phyloP scores from a whole-genome alignment of 2,329 filamentous ascomycete genomes.

The Cladosporium phlei region DNA sequence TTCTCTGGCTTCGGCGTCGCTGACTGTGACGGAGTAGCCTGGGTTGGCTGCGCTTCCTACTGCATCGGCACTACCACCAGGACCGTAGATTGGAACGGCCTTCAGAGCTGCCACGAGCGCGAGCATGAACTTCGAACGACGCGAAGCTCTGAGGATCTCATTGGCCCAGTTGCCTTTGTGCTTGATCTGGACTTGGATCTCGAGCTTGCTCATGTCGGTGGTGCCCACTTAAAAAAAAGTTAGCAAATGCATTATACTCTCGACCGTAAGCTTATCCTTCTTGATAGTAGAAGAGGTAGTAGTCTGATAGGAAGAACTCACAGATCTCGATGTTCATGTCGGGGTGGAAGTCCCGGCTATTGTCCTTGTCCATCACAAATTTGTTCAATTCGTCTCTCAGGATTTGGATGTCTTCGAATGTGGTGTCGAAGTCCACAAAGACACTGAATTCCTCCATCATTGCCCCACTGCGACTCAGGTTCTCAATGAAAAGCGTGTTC shows the following conservation, averaged over 20 bases:
- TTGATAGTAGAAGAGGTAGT: too few species aligned
- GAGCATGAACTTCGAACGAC: slow-evolving; percentile 95
- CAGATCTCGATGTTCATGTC: slow-evolving; percentile 75
- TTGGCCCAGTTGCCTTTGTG: slow-evolving; percentile 69
- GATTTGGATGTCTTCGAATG: slow-evolving; percentile 82
- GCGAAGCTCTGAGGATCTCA: slow-evolving; percentile 71
- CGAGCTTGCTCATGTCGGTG: slow-evolving; percentile 80
- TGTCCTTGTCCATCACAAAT: slow-evolving; percentile 80
- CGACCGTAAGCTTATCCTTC: too few species aligned
- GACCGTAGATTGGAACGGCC: slow-evolving; percentile 78
- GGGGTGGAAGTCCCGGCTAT: slow-evolving; percentile 83
- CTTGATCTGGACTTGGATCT: slow-evolving; percentile 75
- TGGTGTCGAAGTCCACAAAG: slow-evolving; percentile 78
- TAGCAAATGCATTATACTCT: too few species aligned
- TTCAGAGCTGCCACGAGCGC: slow-evolving; percentile 80
- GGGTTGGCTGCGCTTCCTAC: slow-evolving; percentile 66
- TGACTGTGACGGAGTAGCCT: slow-evolving; percentile 71
- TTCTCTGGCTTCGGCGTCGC: slow-evolving; percentile 60
- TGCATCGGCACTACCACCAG: slow-evolving; percentile 65
- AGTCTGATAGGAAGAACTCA: too few species aligned
- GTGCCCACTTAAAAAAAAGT: too few species aligned
- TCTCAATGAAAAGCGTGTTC: slow-evolving; percentile 93
- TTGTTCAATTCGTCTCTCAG: slow-evolving; percentile 77
- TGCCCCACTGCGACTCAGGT: slow-evolving; percentile 81
- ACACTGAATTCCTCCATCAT: slow-evolving; percentile 84